Conservation (phyloP, 2,329 filamentous ascomycete genomes). For the Cadophora sp. region DNA sequence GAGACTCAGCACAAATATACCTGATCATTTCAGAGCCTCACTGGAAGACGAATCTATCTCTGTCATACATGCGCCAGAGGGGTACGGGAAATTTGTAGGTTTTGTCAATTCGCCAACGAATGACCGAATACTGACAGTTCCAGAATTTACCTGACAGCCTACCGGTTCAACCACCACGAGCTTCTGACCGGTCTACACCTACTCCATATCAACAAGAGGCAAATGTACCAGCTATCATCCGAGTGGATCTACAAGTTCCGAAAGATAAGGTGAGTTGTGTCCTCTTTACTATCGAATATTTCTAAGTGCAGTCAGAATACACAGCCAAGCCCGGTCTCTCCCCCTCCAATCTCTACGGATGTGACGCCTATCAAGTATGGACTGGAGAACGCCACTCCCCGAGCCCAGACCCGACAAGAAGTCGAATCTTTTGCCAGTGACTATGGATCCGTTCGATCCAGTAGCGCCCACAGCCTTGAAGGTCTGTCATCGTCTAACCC, state of each 20-base stretch:
- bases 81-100: constrained; percentile 80
- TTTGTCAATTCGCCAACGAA: constrained; percentile 24
- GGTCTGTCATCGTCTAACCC: constrained; percentile 57
- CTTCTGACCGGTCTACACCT: constrained; percentile 43
- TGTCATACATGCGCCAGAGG: constrained; percentile 88
- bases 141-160: constrained; percentile 35
- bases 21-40: constrained; percentile 62
- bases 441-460: constrained; percentile 60
- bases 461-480: constrained; percentile 78
- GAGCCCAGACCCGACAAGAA: constrained; percentile 82
- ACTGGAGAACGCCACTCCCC: constrained; percentile 75
- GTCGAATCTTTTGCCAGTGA: constrained; percentile 63
- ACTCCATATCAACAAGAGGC: constrained; percentile 41
- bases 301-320: constrained; percentile 36
- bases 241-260: constrained; percentile 35
- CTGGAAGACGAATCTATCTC: constrained; percentile 82
- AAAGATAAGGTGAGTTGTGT: constrained; percentile 40
- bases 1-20: constrained; percentile 56
- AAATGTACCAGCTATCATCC: constrained; percentile 23
- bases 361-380: constrained; percentile 71
- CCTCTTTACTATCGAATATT: neutral
- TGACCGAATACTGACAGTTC: constrained; percentile 25
- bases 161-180: constrained; percentile 30
- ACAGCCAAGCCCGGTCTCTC: constrained; percentile 49
- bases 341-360: constrained; percentile 78